These are phyloP conservation scores for Arthrobotrys entomopaga DNA, from an alignment of 2,329 filamentous ascomycete genomes.

Conservation along the genomic window DNA sequence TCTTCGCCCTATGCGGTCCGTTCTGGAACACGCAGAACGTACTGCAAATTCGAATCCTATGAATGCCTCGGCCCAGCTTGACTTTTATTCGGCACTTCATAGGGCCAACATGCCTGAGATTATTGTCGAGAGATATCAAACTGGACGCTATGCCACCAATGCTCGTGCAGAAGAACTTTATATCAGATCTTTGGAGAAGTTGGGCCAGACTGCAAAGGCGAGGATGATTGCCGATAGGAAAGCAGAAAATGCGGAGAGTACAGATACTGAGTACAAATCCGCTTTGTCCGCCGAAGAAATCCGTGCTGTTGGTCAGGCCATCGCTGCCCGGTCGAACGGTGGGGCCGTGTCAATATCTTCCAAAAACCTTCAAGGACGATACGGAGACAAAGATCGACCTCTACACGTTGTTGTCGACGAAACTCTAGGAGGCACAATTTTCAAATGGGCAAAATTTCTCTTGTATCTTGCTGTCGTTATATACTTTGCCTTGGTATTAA, in stretches of 20 bases:
- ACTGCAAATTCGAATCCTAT: conserved; percentile 90
- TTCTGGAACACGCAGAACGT: conserved; percentile 87
- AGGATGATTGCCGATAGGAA: conserved; percentile 60
- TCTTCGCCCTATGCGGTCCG: conserved; percentile 41
- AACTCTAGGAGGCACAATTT: conserved; percentile 78
- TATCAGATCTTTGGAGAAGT: conserved; percentile 72
- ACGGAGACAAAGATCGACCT: conserved; percentile 82
- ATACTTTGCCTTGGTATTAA: conserved; percentile 80
- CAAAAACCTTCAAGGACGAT: conserved; percentile 62
- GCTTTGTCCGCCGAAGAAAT: conserved; percentile 68
- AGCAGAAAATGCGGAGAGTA: conserved; percentile 61
- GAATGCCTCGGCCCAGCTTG: conserved; percentile 87
- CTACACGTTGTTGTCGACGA: conserved; percentile 97
- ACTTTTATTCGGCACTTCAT: conserved; percentile 90
- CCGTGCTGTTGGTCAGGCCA: conserved; percentile 82
- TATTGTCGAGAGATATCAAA: conserved; percentile 87
- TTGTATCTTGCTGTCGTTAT: conserved; percentile 79
- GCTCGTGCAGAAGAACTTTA: conserved; percentile 81
- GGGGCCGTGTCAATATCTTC: conserved; percentile 71
- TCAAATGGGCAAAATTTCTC: conserved; percentile 91
- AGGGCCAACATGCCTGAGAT: conserved; percentile 94
- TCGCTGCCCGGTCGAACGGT: conserved; percentile 76
- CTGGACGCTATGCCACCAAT: conserved; percentile 84
- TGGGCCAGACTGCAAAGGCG: conserved; percentile 60
- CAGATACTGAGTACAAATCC: conserved; percentile 64